Percentiles rank a stretch among this genome's conserved stretches.
phyloP scores from a whole-genome alignment of 257 asterid genomes.

The Solanum ahanhuiri region DNA sequence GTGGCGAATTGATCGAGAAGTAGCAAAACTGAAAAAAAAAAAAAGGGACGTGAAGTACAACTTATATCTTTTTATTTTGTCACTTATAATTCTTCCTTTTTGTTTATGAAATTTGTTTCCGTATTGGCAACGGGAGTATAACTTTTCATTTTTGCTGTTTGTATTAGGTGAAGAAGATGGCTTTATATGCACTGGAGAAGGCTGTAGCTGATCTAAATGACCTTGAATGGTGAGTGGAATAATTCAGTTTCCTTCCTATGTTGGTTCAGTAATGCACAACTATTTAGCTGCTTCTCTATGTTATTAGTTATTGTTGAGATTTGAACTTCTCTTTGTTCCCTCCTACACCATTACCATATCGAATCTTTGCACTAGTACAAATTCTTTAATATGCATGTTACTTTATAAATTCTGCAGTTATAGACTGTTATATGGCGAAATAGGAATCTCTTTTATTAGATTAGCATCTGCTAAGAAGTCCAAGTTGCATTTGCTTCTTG shows the following conservation, averaged over 20 bases:
- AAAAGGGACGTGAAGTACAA: background rate
- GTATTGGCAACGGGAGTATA: background rate
- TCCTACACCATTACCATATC: background rate
- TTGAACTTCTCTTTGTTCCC: background rate
- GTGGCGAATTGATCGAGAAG: background rate
- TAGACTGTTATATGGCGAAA: background rate
- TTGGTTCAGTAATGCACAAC: background rate
- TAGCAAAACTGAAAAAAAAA: background rate
- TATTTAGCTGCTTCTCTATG: background rate
- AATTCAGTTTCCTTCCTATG: background rate
- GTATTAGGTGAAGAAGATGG: constrained; percentile 45
- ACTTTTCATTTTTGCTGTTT: background rate
- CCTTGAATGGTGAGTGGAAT: background rate
- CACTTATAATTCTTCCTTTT: background rate
- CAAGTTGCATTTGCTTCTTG: background rate
- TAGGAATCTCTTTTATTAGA: background rate
- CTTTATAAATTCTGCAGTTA: background rate
- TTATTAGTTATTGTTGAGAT: background rate
- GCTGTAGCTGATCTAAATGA: constrained; percentile 11
- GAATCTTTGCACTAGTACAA: background rate
- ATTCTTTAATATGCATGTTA: background rate
- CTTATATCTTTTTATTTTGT: background rate
- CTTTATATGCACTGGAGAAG: constrained; percentile 26
- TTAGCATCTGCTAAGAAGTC: background rate
- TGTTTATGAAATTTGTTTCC: background rate